Conservation (phyloP, 345 rosid species). For the Citrus sp. region DNA sequence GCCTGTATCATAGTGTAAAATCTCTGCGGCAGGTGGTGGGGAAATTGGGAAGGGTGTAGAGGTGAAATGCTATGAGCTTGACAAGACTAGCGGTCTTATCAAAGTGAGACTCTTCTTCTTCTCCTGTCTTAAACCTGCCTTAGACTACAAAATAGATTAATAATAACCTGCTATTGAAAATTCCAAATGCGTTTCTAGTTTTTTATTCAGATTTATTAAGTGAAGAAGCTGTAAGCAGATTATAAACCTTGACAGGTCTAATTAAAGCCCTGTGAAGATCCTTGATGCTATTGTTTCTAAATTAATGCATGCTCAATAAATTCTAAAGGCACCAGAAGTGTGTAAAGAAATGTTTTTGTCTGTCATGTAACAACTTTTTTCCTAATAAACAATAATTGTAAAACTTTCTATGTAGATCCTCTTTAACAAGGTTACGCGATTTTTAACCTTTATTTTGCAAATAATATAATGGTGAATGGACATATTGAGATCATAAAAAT, state of each 20-base stretch:
- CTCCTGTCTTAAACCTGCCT: neutral
- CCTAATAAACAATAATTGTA: neutral
- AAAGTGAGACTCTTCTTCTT: slow-evolving; percentile 44
- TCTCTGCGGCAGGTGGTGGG: slow-evolving; percentile 64
- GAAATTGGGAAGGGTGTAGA: slow-evolving; percentile 95
- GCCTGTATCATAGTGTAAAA: neutral
- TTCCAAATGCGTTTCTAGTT: neutral
- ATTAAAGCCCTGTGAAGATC: neutral
- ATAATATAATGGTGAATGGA: neutral
- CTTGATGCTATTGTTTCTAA: neutral
- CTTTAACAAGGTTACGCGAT: neutral
- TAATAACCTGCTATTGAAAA: neutral
- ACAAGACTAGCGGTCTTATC: slow-evolving; percentile 87
- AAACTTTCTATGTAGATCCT: neutral
- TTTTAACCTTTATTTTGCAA: neutral
- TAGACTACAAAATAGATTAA: neutral
- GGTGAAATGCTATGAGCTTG: slow-evolving; percentile 97
- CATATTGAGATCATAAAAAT: neutral
- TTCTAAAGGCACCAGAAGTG: neutral
- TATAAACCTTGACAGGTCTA: neutral
- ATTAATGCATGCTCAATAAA: neutral
- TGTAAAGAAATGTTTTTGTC: neutral
- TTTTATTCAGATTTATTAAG: neutral
- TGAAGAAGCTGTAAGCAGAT: neutral
- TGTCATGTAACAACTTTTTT: neutral